Conservation (phyloP, 306 rosid species). For the Citrullus mucosospermus region DNA sequence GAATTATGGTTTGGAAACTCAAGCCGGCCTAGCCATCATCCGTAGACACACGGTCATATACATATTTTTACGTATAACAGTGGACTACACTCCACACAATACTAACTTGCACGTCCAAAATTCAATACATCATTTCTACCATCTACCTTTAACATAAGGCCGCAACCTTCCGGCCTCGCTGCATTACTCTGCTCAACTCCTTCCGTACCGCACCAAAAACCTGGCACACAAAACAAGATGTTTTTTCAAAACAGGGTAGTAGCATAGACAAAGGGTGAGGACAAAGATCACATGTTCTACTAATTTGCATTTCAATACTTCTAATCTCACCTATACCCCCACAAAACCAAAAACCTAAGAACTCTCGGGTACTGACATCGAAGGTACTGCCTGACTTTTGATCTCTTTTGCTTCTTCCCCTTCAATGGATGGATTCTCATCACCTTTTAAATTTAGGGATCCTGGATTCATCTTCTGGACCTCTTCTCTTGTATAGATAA, state of each 20-base stretch:
- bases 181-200: neutral
- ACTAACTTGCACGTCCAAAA: slow-evolving; percentile 1
- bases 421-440: slow-evolving; percentile 39
- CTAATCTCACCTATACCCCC: neutral
- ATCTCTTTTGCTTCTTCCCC: slow-evolving; percentile 38
- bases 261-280: neutral
- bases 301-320: neutral
- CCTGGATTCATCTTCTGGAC: slow-evolving; percentile 87
- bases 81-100: neutral
- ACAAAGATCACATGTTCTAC: neutral
- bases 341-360: slow-evolving; percentile 15
- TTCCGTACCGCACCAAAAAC: slow-evolving; percentile 2
- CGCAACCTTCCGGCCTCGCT: slow-evolving; percentile 2
- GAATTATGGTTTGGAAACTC: slow-evolving; percentile 1
- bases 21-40: neutral
- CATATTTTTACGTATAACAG: slow-evolving; percentile 1
- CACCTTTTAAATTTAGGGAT: slow-evolving; percentile 42
- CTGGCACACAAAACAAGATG: neutral
- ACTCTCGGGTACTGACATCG: slow-evolving; percentile 14
- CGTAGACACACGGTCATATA: neutral
- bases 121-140: slow-evolving; percentile 9
- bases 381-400: slow-evolving; percentile 23
- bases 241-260: neutral
- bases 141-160: slow-evolving; percentile 1
- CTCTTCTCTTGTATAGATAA: slow-evolving; percentile 81